These are phyloP conservation scores for Fusarium concolor DNA, from an alignment of 2,329 filamentous ascomycete species.

Conservation along the genomic window DNA sequence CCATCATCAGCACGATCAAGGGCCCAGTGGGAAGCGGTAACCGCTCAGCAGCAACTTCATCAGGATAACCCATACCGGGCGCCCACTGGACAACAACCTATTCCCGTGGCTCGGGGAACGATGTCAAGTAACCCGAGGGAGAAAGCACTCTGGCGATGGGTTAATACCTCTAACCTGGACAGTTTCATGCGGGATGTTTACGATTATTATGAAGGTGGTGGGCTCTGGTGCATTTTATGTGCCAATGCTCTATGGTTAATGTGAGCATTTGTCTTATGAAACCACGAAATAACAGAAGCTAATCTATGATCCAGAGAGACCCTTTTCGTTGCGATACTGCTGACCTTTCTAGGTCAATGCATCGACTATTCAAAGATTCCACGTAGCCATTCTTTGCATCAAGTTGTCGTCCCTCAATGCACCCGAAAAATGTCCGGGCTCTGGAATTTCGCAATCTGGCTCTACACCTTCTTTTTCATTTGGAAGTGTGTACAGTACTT, in stretches of 20 bases:
- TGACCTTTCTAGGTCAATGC: slow-evolving; percentile 87
- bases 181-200: slow-evolving; percentile 88
- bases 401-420: slow-evolving; percentile 77
- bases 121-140: slow-evolving; percentile 63
- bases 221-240: slow-evolving; percentile 86
- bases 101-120: slow-evolving; percentile 47
- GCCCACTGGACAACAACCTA: slow-evolving; percentile 38
- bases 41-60: slow-evolving; percentile 64
- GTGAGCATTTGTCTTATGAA: slow-evolving; percentile 59
- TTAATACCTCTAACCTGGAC: slow-evolving; percentile 89
- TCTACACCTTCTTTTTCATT: slow-evolving; percentile 87
- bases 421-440: slow-evolving; percentile 78
- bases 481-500: slow-evolving; percentile 81
- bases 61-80: slow-evolving; percentile 49
- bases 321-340: slow-evolving; percentile 82
- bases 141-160: slow-evolving; percentile 91
- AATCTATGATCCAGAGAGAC: slow-evolving; percentile 68
- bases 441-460: slow-evolving; percentile 83
- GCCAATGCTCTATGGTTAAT: slow-evolving; percentile 77
- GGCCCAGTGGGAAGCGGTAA: slow-evolving; percentile 66
- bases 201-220: slow-evolving; percentile 84
- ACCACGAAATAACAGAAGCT: slow-evolving; percentile 6
- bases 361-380: slow-evolving; percentile 83
- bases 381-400: slow-evolving; percentile 67
- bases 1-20: slow-evolving; percentile 58